Base-by-base conservation (phyloP, 331 rosid species). In the Acacia concinna region DNA sequence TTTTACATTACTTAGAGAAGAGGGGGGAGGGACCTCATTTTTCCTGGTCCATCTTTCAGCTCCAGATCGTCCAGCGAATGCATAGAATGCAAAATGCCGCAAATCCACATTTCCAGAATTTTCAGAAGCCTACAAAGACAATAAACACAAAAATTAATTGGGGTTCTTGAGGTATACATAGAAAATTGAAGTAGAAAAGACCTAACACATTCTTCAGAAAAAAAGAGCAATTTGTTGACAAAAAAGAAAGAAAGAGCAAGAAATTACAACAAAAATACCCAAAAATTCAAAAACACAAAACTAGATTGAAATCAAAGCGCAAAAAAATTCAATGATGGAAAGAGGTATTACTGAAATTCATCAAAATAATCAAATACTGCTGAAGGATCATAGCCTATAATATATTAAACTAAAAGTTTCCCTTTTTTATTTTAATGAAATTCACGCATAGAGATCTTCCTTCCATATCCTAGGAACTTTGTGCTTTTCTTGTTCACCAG, bases 1-100 rank as follows among this genome's bases (percentile, higher is more conserved):
- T 41, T 25, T 40, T 66, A 35, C 11, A 35, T n/a, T n/a, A n/a
- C n/a, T n/a, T n/a, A 40, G 8, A 20, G 20, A n/a, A 35, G 41
- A 13, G 25, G 4, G 34, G 5, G 31, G 6, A 17, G n/a, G 14
- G 3, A 88, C 99, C 94, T 96, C 97, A 81, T 85, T 96, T 83
- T 86, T 90, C 70, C 93, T 86, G 70, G 85, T 83, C 99, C 99
- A 96, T 74, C 97, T 88, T 68, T 76, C 84, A 49, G 5, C 28
- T 4, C 99, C 99, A 82, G 98, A 82, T 73, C 92, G 84, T 59
- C 99, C 99, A 78, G 99, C 97, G 88, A 89, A 96, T 71, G 99
- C 98, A 81, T 85, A 96, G 74, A 93, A 85, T 40, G 96, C 94
- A 84, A 93, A 96, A 88, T 96, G 98, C 54, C 98, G 98, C 37